Evolutionary conservation across 2,329 filamentous ascomycete genomes (phyloP), one percentile per base, ranked within the genome.

Genomic region (Biscogniauxia sp.): DNA sequence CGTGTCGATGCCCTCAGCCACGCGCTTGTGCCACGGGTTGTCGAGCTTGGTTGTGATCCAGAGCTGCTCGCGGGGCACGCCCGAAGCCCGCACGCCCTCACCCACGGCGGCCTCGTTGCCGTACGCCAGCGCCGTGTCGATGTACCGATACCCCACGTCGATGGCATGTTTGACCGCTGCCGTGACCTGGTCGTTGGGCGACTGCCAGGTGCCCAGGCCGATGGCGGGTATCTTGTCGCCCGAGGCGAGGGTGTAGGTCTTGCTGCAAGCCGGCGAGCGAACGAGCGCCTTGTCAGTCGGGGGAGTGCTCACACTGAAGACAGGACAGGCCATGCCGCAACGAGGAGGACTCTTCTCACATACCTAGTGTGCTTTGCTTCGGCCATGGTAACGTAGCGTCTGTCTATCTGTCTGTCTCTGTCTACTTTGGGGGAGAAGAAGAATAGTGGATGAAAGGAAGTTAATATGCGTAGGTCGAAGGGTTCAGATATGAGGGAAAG

Each of bases 11-110:
- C 82, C 88, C 71, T 88, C 84, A 49, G 80, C 77, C 26, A 88
- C 88, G 63, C 84, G 82, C 77, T 89, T 86, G 78, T 93, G 90
- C 84, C 88, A 90, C 55, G 88, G 83, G 82, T 93, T 93, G 81
- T 91, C 86, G 57, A 94, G 85, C 83, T 95, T 96, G 69, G 90
- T 92, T 56, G 91, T 94, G 60, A 91, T 75, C 82, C 85, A 91
- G 73, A 90, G 85, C 69, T 90, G 78, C 58, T 82, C 78, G 23
- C 88, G 83, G n/a, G 87, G 82, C 1, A 91, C 83, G 28, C 86
- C 87, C 2, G 84, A 84, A 54, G 83, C 83, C 66, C 80, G 81
- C 73, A 91, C 88, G 57, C 87, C 88, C 58, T 81, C 76, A 62
- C 88, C 88, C 20, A 91, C 87, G 70, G 89, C 87, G 56, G 78